These are phyloP conservation scores for Clitopilus passeckerianus DNA, from an alignment of 768 basidiomycete species.

Conservation along the genomic window DNA sequence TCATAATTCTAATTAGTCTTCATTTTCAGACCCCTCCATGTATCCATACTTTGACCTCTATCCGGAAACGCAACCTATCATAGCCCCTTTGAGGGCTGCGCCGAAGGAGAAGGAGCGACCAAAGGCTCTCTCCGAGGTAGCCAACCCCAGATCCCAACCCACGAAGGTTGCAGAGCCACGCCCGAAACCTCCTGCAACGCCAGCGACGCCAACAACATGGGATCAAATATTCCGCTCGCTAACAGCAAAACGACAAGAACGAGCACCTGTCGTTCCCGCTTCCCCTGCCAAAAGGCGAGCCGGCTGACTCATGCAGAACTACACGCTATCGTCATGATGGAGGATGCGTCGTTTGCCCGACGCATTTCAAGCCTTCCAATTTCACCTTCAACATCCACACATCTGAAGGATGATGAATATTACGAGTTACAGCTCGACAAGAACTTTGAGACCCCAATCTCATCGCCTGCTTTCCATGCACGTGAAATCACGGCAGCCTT, in stretches of 20 bases:
- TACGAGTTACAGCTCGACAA: not conserved
- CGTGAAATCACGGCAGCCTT: not conserved
- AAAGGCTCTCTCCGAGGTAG: not conserved
- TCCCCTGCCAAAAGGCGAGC: not conserved
- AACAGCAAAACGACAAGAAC: constrained; percentile 1
- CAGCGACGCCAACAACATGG: not conserved
- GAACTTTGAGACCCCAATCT: not conserved
- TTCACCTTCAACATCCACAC: not conserved
- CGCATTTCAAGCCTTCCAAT: not conserved
- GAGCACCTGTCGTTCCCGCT: constrained; percentile 30
- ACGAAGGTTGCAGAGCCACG: not conserved
- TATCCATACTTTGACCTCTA: constrained; percentile 15
- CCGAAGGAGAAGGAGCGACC: not conserved
- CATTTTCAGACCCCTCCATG: constrained; percentile 9
- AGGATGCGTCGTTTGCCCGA: not conserved
- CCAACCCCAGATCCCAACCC: not conserved
- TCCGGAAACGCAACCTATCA: constrained; percentile 7
- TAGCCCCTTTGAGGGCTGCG: not conserved
- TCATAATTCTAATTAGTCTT: not conserved
- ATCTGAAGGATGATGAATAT: not conserved
- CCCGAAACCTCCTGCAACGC: not conserved
- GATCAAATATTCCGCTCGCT: not conserved
- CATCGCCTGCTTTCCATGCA: not conserved
- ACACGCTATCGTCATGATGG: constrained; percentile 9
- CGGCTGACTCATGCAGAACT: constrained; percentile 8